Conservation (phyloP, 129 eudicot species). For the Deinandra increscens region DNA sequence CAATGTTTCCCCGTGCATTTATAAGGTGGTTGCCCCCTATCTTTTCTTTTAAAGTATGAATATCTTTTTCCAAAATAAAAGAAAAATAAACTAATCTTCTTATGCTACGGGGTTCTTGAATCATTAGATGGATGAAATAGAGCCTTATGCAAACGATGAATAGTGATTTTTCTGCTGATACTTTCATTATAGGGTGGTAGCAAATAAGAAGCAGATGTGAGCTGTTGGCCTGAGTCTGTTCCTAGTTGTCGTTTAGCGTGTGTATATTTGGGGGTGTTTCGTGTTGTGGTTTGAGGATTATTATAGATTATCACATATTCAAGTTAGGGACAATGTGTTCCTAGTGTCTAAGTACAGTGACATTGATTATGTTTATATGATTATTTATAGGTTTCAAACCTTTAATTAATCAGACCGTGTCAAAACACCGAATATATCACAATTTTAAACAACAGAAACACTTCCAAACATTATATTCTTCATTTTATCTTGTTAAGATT, state of each 20-base stretch:
- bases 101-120: not conserved
- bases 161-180: not conserved
- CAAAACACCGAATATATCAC: not conserved
- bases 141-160: not conserved
- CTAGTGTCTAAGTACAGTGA: not conserved
- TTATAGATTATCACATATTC: too few relatives aligned
- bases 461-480: not conserved
- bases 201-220: constrained; percentile 32
- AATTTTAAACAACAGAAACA: not conserved
- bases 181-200: constrained; percentile 22
- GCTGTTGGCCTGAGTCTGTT: not conserved
- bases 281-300: too few relatives aligned
- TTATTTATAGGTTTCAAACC: too few relatives aligned
- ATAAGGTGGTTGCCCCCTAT: constrained; percentile 45
- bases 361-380: not conserved
- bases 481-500: not conserved
- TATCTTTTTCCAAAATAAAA: not conserved
- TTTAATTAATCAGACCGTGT: not conserved
- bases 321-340: not conserved
- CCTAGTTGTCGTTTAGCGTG: not conserved
- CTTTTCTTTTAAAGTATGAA: constrained; percentile 6
- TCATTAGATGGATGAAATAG: not conserved
- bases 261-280: not conserved
- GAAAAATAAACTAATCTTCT: not conserved
- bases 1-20: constrained; percentile 54